Conservation (phyloP, 148 eudicot genomes). For the Diospyros lotus region DNA sequence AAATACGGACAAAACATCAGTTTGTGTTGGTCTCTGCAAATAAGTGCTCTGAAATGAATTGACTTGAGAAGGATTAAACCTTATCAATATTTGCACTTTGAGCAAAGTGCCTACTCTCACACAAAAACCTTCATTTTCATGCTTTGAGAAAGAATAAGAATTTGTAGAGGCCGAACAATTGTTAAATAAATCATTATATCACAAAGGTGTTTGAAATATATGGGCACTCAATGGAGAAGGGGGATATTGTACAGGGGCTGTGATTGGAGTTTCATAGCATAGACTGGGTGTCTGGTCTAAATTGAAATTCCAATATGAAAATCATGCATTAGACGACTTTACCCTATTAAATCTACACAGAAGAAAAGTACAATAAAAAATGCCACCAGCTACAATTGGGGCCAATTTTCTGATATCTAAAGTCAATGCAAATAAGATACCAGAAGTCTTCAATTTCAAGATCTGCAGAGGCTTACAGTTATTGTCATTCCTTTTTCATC, state of each 20-base stretch:
- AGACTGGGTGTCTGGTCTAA: neutral
- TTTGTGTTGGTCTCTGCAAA: neutral
- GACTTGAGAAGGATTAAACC: conserved; percentile 1
- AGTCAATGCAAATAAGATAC: neutral
- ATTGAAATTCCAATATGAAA: neutral
- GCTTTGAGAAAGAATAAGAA: neutral
- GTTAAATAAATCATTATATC: neutral
- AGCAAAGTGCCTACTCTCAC: neutral
- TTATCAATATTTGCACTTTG: neutral
- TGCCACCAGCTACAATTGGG: neutral
- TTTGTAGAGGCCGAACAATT: neutral
- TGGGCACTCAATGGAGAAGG: neutral
- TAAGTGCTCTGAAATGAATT: neutral
- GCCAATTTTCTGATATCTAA: neutral
- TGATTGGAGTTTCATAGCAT: too few relatives aligned
- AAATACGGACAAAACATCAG: neutral
- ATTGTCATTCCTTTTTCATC: neutral
- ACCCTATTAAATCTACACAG: too few relatives aligned
- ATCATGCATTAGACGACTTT: too few relatives aligned
- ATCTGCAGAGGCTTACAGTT: neutral
- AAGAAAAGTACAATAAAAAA: neutral
- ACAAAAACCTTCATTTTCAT: neutral
- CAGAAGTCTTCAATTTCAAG: neutral
- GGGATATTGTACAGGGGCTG: too few relatives aligned
- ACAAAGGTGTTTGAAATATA: neutral